A percentile compares a stretch with the other conserved stretches of the same genome.
These are phyloP conservation scores for Penicillium digitatum DNA, from an alignment of 2,329 filamentous ascomycete species.

Conservation along the genomic window DNA sequence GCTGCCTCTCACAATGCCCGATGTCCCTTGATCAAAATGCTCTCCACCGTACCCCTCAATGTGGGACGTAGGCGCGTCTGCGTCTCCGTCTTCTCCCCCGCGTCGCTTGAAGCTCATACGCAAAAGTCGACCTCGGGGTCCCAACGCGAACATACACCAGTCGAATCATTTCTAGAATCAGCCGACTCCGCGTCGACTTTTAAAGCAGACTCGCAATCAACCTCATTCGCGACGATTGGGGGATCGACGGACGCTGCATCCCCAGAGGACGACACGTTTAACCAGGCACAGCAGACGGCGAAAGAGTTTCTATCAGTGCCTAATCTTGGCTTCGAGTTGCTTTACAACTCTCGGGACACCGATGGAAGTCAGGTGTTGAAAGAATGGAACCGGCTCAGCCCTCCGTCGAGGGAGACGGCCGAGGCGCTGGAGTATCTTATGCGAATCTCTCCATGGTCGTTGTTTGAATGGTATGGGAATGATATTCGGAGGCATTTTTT, in stretches of 20 bases:
- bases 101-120: conserved; percentile 32
- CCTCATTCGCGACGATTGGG: conserved; percentile 8
- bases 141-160: conserved; percentile 14
- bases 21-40: conserved; percentile 21
- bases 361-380: conserved; percentile 30
- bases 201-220: conserved; percentile 15
- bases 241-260: conserved; percentile 11
- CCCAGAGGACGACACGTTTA: conserved; percentile 36
- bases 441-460: conserved; percentile 24
- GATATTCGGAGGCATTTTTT: conserved; percentile 45
- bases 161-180: conserved; percentile 17
- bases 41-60: conserved; percentile 25
- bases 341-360: conserved; percentile 23
- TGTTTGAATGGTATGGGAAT: conserved; percentile 44
- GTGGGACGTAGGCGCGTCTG: conserved; percentile 41
- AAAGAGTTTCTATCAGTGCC: conserved; percentile 41
- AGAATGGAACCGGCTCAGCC: conserved; percentile 29
- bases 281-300: conserved; percentile 41
- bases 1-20: conserved; percentile 14
- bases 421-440: conserved; percentile 36
- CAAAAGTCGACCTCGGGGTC: conserved; percentile 28
- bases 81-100: conserved; percentile 42
- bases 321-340: conserved; percentile 30
- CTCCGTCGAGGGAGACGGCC: conserved; percentile 28
- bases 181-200: conserved; percentile 15